A percentile compares a stretch with the other conserved stretches of the same genome.
These are phyloP conservation scores for Seminavis robusta DNA, from an alignment of 108 stramenopile genomes.

Conservation along the genomic window DNA sequence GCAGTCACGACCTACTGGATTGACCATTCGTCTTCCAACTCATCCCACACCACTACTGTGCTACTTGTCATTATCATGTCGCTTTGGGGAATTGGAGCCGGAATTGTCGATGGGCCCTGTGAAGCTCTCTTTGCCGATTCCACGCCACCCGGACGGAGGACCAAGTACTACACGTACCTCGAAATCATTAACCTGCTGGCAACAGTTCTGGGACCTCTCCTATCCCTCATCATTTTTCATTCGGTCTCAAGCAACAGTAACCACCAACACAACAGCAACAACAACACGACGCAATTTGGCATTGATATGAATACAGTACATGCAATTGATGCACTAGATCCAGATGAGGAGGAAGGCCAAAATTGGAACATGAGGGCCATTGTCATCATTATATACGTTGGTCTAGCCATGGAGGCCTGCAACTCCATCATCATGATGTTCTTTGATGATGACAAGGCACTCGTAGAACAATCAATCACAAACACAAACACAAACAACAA, in stretches of 20 bases:
- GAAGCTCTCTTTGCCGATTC: constrained; percentile 36
- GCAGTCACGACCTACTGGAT: background rate
- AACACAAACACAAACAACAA: background rate
- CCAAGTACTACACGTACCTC: constrained; percentile 13
- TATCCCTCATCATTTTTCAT: constrained; percentile 13
- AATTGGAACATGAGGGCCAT: constrained; percentile 21
- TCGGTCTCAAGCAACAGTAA: no score
- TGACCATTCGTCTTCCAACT: background rate
- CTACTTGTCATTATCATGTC: constrained; percentile 4
- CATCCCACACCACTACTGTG: background rate
- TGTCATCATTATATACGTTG: constrained; percentile 17
- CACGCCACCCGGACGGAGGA: constrained; percentile 12
- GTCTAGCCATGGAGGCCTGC: constrained; percentile 18
- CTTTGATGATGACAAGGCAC: constrained; percentile 30
- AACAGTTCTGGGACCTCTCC: constrained; percentile 22
- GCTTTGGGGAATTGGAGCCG: constrained; percentile 16
- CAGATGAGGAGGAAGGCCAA: constrained; percentile 13
- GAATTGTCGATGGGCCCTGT: constrained; percentile 12
- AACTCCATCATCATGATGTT: constrained; percentile 20
- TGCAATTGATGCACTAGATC: no score
- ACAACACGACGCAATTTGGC: no score
- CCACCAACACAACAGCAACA: no score
- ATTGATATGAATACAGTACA: no score
- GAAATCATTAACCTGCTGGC: constrained; percentile 11
- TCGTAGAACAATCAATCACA: constrained; percentile 12